Evolutionary conservation across 768 basidiomycete species (phyloP), one percentile per base, ranked within the genome.

Genomic region (Kwoniella botswanensis): DNA sequence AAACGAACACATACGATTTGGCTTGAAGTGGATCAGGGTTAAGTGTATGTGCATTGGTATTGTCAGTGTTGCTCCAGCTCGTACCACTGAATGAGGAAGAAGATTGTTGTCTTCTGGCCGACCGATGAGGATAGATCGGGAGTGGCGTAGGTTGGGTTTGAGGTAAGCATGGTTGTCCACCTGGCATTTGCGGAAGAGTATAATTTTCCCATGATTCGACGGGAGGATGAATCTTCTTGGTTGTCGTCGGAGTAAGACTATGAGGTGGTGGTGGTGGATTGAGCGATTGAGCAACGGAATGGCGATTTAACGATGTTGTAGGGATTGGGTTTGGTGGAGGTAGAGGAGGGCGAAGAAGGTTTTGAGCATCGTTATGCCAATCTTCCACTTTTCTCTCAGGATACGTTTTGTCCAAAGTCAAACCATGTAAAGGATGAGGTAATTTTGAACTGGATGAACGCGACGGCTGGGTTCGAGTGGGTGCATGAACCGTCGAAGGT

Each of bases 331-430:
- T 18, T 24, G 59, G 61, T 57, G 11, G 22, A 44, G 26, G 29
- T 22, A 22, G 22, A 13, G 60, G 67, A 2, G 67, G 67, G 2
- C 50, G 58, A 52, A 67, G 66, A 6, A 67, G 43, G 7, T 58
- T 56, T 46, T 67, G 66, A 15, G 66, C 66, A 67, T 52, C 58
- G 24, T 58, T 58, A 35, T 67, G 66, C 66, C 66, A 67, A 50
- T 52, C 66, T 18, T 67, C 55, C 7, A 58, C 46, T 21, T 56
- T 58, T 26, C 66, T 17, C 18, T 67, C 57, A 44, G 66, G 57
- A 29, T 67, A 60, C 17, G 57, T 67, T 43, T 53, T 59, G 26
- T 67, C 66, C 17, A 67, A 58, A 35, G 42, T 42, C 21, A 67
- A 44, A 50, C 56, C 35, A 35, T 67, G 55, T 21, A 67, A 43